Base-by-base conservation (phyloP, 2,329 filamentous ascomycete genomes). In the Microcera coccophila region DNA sequence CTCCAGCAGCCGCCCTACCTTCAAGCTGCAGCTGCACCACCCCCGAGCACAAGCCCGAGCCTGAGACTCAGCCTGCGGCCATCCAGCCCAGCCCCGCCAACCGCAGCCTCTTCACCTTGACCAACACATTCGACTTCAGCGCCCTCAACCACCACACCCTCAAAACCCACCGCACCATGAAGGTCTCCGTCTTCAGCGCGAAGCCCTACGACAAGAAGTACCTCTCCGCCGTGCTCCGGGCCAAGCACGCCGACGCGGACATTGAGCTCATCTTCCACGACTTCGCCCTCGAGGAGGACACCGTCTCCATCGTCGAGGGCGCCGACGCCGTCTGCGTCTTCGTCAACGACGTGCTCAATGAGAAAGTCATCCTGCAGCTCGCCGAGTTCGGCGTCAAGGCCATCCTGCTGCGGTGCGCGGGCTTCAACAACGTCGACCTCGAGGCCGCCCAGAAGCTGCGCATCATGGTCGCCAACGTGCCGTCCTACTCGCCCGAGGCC, bases 401-500 rank as follows among this genome's bases (percentile, higher is more conserved):
- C 39, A 70, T 85, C 49, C 74, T 84, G 18, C 70, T 85, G 42
- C 79, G 82, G 39, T 85, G 82, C 62, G 82, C 82, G 2, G 82
- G 82, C 43, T 84, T 73, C 70, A 84, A 86, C 67, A 79, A 84
- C 53, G 76, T 85, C 45, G 78, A 85, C 57, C 74, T 85, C 17
- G 59, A 61, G 15, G 66, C 70, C 1, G 82, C 82, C 41, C 67
- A 73, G 52, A 57, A 62, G 16, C 70, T 79, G 3, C 73, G 74
- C 43, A 64, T 86, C 50, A 76, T 78, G 55, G 80, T 85, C 34
- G 79, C 80, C 52, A 80, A 82, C 46, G 82, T 86, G 24, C 82
- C 82, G 1, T 75, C 79, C 3, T 86, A 86, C 65, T 82, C 80
- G 7, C 82, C 82, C 45, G 79, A 85, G 61, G 79, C 82, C 2